Evolutionary conservation across 768 basidiomycete species (phyloP).

Genomic region (Tylopilus cervinicoccineus): DNA sequence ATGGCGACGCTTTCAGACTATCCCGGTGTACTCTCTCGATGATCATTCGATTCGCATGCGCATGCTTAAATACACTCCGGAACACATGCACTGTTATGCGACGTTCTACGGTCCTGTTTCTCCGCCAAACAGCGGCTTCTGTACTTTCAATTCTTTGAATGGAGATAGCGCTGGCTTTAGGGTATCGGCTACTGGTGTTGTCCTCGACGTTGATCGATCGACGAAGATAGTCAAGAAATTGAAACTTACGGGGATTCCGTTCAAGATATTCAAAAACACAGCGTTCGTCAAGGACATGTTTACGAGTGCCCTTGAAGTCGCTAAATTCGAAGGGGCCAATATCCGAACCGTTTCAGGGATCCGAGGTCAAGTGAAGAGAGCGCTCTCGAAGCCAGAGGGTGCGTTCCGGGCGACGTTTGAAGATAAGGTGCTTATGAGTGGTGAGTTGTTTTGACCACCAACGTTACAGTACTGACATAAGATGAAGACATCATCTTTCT

Average conservation of each 20-base stretch:
- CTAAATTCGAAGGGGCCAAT: slow-evolving; percentile 98
- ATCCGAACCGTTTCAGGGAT: slow-evolving; percentile 94
- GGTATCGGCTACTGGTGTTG: slow-evolving; percentile 89
- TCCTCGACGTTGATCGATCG: slow-evolving; percentile 89
- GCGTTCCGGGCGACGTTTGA: slow-evolving; percentile 96
- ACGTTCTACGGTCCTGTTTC: slow-evolving; percentile 95
- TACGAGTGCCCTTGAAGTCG: slow-evolving; percentile 85
- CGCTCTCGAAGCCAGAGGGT: slow-evolving; percentile 90
- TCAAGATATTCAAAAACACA: slow-evolving; percentile 99
- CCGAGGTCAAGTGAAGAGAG: slow-evolving; percentile 95
- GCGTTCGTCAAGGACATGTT: slow-evolving; percentile 99
- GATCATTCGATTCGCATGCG: slow-evolving; percentile 98
- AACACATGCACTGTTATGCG: slow-evolving; percentile 99
- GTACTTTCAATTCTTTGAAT: slow-evolving; percentile 86
- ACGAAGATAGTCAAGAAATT: slow-evolving; percentile 97
- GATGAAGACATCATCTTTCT: slow-evolving; percentile 85
- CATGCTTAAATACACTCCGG: slow-evolving; percentile 99
- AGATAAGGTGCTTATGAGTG: slow-evolving; percentile 94
- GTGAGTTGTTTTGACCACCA: slow-evolving; percentile 44
- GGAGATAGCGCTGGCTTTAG: slow-evolving; percentile 74
- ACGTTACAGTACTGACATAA: neutral
- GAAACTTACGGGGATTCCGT: slow-evolving; percentile 92
- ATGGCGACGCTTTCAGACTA: slow-evolving; percentile 93
- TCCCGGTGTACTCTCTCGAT: slow-evolving; percentile 94
- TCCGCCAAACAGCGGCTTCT: slow-evolving; percentile 93